Evolutionary conservation across 306 rosid species (phyloP), one percentile per base, ranked within the genome.

Genomic region (Mimosa bimucronata): DNA sequence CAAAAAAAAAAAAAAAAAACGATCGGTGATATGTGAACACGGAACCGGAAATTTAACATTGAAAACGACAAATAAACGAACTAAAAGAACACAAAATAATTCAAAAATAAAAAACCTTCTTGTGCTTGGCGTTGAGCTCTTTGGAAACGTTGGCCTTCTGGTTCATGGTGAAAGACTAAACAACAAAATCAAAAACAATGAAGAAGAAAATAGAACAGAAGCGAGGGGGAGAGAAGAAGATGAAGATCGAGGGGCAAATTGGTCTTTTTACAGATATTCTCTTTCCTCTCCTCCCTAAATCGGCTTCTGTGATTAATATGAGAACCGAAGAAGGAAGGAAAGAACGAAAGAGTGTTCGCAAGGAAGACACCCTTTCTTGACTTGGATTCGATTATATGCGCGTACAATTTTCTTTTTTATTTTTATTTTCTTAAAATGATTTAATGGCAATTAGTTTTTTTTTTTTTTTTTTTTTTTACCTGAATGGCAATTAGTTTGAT

Each of bases 121-220:
- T 84, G 90, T 94, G 98, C 80, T 60, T 90, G 82, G 97, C 97
- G 91, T 94, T 94, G 82, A 94, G 98, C 86, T 94, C 98, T 82
- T 94, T 94, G 74, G 98, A 78, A 70, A 94, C 98, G 89, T 79
- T 91, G 83, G 98, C 98, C 85, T 94, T 94, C 92, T 88, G 94
- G 88, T 94, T 94, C 98, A 94, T 94, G 97, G 83, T 80, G 85
- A 60, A 45, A 30, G 69, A 19, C 44, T 21, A 70, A 78, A 50
- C 16, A 25, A 81, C 18, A 15, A n/a, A 64, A 65, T 53, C 44
- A 21, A 2, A 19, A 55, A 73, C 2, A 45, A 72, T 31, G 29
- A 30, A 7, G 13, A 45, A 68, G 4, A 15, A 23, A 7, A 23
- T 7, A 34, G 0, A n/a, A 50, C 42, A 75, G 77, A 71, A 53